phyloP scores from a whole-genome alignment of 2,329 filamentous ascomycete genomes.

The Colletotrichum tanaceti region DNA sequence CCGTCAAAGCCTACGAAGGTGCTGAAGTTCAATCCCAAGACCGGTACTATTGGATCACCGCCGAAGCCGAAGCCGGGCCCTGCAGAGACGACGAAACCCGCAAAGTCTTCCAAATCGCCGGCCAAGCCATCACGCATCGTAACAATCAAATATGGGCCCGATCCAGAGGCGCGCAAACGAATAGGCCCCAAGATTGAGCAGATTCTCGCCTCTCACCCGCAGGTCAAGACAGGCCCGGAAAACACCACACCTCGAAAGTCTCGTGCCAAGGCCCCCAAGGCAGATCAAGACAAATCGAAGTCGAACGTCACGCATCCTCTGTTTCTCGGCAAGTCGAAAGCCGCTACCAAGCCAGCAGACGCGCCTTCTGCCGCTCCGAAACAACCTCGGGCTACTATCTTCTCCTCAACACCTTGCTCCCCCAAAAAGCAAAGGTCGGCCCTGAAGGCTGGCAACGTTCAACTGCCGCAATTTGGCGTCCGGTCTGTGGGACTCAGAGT shows the following conservation, averaged over 20 bases:
- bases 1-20: conserved; percentile 51
- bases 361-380: conserved; percentile 27
- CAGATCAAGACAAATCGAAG: conserved; percentile 44
- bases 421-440: conserved; percentile 55
- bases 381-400: conserved; percentile 55
- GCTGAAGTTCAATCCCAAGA: conserved; percentile 68
- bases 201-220: conserved; percentile 61
- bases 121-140: conserved; percentile 28
- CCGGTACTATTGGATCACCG: conserved; percentile 71
- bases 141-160: conserved; percentile 42
- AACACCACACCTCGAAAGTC: conserved; percentile 46
- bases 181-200: conserved; percentile 72
- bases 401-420: conserved; percentile 66
- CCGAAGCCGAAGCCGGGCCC: conserved; percentile 62
- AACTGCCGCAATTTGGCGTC: conserved; percentile 58
- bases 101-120: conserved; percentile 23
- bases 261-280: conserved; percentile 42
- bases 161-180: conserved; percentile 55
- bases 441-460: conserved; percentile 49
- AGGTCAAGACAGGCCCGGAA: conserved; percentile 40
- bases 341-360: conserved; percentile 42
- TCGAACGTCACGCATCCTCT: conserved; percentile 56
- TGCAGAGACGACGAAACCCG: conserved; percentile 37
- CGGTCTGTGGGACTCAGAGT: conserved; percentile 65
- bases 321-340: conserved; percentile 48